phyloP scores from a whole-genome alignment of 192 early-diverging fungal genomes.

The Coemansia furcata region DNA sequence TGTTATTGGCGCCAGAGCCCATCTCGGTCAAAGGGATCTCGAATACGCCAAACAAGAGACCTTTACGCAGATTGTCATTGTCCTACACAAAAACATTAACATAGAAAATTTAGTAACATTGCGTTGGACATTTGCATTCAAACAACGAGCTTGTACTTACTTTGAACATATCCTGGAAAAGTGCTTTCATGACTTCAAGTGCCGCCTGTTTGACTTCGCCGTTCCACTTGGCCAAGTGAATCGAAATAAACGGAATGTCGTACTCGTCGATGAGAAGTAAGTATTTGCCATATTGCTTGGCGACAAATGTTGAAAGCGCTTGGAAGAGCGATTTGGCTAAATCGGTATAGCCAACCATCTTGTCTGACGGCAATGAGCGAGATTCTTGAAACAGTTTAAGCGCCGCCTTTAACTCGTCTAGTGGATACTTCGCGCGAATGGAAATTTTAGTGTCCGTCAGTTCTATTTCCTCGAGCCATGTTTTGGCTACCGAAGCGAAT shows the following conservation, averaged over 20 bases:
- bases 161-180: constrained; percentile 40
- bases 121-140: neutral
- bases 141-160: constrained; percentile 1
- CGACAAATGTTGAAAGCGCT: constrained; percentile 11
- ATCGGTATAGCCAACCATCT: neutral
- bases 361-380: neutral
- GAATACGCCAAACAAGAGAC: constrained; percentile 35
- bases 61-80: neutral
- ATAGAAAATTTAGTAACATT: neutral
- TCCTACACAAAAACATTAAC: constrained; percentile 2
- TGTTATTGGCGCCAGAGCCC: constrained; percentile 39
- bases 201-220: constrained; percentile 8
- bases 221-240: constrained; percentile 17
- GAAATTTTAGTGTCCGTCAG: neutral
- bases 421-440: neutral
- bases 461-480: neutral
- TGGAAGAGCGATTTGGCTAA: constrained; percentile 7
- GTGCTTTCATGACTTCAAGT: constrained; percentile 9
- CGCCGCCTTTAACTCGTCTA: neutral
- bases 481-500: neutral
- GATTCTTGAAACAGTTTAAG: too few relatives aligned
- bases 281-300: constrained; percentile 17
- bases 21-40: constrained; percentile 42
- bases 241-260: constrained; percentile 43
- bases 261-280: constrained; percentile 43